Evolutionary conservation across 345 rosid genomes (phyloP).

Genomic region (Eucalyptus paniculata): DNA sequence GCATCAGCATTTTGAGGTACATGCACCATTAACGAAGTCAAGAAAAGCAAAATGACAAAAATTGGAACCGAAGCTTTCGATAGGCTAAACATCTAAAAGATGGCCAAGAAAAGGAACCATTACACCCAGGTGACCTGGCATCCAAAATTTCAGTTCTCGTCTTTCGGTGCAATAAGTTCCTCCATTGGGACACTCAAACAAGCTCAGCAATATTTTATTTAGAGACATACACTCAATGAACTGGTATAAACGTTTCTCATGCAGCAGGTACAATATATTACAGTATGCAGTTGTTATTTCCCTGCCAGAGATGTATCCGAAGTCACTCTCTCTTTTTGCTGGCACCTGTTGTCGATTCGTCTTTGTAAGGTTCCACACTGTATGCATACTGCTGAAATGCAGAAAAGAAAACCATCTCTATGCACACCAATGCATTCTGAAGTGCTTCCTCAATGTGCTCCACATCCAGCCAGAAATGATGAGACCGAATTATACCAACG

Average conservation of each 20-base stretch:
- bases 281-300: background rate
- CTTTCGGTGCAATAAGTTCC: background rate
- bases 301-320: background rate
- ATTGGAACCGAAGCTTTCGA: background rate
- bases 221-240: background rate
- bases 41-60: background rate
- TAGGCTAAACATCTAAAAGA: background rate
- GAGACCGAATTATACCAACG: conserved; percentile 50
- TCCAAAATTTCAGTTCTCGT: background rate
- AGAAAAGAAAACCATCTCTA: conserved; percentile 90
- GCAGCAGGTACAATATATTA: background rate
- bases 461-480: conserved; percentile 89
- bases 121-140: background rate
- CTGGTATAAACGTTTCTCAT: background rate
- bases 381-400: conserved; percentile 78
- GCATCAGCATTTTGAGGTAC: background rate
- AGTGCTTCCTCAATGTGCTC: conserved; percentile 92
- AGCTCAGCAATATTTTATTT: background rate
- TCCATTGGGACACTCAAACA: background rate
- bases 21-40: background rate
- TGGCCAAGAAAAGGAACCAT: background rate
- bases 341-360: background rate
- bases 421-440: conserved; percentile 69
- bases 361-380: conserved; percentile 48
- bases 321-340: background rate